Percentiles rank a stretch among this genome's conserved stretches.
phyloP scores from a whole-genome alignment of 306 rosid genomes.

The Castanea sativa region DNA sequence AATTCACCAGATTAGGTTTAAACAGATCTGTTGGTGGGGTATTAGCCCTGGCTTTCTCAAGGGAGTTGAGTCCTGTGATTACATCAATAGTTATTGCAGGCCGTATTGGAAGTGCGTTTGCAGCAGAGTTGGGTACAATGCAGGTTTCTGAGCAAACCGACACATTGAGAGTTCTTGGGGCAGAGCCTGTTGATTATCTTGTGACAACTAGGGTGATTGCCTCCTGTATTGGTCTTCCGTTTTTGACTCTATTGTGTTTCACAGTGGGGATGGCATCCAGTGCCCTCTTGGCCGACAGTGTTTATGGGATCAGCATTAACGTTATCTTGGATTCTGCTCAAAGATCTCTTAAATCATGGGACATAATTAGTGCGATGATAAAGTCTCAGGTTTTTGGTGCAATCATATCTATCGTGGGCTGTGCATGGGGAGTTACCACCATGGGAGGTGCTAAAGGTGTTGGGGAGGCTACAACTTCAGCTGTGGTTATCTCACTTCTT shows the following conservation, averaged over 20 bases:
- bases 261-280: slow-evolving; percentile 90
- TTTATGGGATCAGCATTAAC: slow-evolving; percentile 85
- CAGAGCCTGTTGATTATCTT: slow-evolving; percentile 87
- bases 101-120: slow-evolving; percentile 92
- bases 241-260: slow-evolving; percentile 84
- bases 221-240: slow-evolving; percentile 68
- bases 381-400: slow-evolving; percentile 91
- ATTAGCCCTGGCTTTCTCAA: slow-evolving; percentile 86
- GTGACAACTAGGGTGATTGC: slow-evolving; percentile 91
- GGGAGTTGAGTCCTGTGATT: slow-evolving; percentile 95
- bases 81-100: slow-evolving; percentile 96
- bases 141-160: slow-evolving; percentile 97
- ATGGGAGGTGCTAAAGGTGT: slow-evolving; percentile 96
- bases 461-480: slow-evolving; percentile 92
- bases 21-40: slow-evolving; percentile 94
- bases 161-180: slow-evolving; percentile 77
- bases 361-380: slow-evolving; percentile 84
- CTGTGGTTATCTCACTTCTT: slow-evolving; percentile 91
- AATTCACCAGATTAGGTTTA: too few species aligned
- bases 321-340: slow-evolving; percentile 89
- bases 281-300: slow-evolving; percentile 74
- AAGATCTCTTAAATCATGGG: slow-evolving; percentile 81
- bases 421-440: slow-evolving; percentile 93
- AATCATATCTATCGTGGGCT: slow-evolving; percentile 84
- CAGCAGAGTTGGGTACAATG: slow-evolving; percentile 98